A percentile compares a stretch with the other conserved stretches of the same genome.
These are phyloP conservation scores for Microthyrium microscopicum DNA, from an alignment of 2,329 filamentous ascomycete species.

Conservation along the genomic window DNA sequence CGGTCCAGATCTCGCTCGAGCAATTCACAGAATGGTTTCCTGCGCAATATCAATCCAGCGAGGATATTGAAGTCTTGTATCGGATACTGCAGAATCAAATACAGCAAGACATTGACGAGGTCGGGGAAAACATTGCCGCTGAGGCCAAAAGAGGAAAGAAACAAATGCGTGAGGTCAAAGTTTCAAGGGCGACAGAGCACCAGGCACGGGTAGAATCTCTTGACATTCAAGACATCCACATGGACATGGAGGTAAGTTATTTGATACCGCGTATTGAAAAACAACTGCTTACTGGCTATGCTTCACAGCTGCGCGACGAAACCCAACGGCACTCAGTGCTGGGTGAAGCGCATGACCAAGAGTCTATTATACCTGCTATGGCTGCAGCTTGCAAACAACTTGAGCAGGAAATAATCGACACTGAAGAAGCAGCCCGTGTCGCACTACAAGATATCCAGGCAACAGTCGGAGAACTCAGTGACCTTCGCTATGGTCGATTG, in stretches of 20 bases:
- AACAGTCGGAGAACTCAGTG: slow-evolving; percentile 58
- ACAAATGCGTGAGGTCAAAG: slow-evolving; percentile 40
- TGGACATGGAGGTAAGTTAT: slow-evolving; percentile 26
- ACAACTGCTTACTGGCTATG: too few species aligned
- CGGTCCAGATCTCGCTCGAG: slow-evolving; percentile 53
- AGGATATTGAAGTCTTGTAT: slow-evolving; percentile 56
- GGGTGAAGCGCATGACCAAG: slow-evolving; percentile 40
- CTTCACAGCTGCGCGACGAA: too few species aligned
- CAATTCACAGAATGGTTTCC: slow-evolving; percentile 69
- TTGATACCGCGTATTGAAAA: too few species aligned
- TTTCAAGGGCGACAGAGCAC: slow-evolving; percentile 35
- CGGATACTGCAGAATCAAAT: slow-evolving; percentile 64
- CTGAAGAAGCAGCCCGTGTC: slow-evolving; percentile 47
- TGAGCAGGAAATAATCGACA: slow-evolving; percentile 47
- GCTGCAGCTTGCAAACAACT: slow-evolving; percentile 48
- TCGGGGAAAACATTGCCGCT: slow-evolving; percentile 47
- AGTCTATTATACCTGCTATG: slow-evolving; percentile 51
- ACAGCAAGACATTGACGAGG: slow-evolving; percentile 48
- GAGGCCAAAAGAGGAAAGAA: slow-evolving; percentile 45
- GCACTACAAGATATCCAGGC: slow-evolving; percentile 46
- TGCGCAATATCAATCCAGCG: slow-evolving; percentile 43
- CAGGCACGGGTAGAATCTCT: slow-evolving; percentile 44
- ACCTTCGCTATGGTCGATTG: slow-evolving; percentile 66
- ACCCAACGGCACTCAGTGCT: slow-evolving; percentile 21
- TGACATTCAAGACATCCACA: slow-evolving; percentile 38